A percentile compares a stretch with the other conserved stretches of the same genome.
phyloP scores from a whole-genome alignment of 306 rosid species.

The Albizia julibrissin region DNA sequence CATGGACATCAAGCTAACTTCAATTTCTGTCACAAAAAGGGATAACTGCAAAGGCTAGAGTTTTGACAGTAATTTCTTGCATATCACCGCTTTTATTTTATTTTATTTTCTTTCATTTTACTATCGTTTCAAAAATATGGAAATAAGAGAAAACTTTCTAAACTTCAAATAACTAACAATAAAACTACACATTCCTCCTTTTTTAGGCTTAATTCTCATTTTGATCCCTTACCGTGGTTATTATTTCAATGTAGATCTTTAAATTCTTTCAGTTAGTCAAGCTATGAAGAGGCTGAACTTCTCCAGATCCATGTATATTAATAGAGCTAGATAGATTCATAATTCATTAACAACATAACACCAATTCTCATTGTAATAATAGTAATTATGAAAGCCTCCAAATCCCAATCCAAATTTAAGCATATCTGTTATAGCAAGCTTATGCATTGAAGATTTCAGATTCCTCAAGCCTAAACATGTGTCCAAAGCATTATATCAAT shows the following conservation, averaged over 20 bases:
- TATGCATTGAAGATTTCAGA: neutral
- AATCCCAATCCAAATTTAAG: constrained; percentile 1
- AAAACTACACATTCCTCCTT: neutral
- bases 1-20: neutral
- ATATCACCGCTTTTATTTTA: neutral
- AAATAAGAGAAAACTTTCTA: neutral
- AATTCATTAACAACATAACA: neutral
- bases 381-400: neutral
- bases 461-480: constrained; percentile 10
- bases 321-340: neutral
- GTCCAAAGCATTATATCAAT: neutral
- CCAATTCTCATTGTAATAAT: neutral
- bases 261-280: neutral
- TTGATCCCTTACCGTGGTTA: neutral
- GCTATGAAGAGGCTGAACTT: neutral
- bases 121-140: neutral
- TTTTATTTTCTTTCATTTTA: neutral
- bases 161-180: neutral
- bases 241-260: neutral
- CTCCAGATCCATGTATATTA: neutral
- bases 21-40: neutral
- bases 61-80: neutral
- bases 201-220: neutral
- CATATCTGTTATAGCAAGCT: neutral
- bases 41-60: neutral